Evolutionary conservation across 2,329 filamentous ascomycete species (phyloP).

Genomic region (Penicillium griseofulvum): DNA sequence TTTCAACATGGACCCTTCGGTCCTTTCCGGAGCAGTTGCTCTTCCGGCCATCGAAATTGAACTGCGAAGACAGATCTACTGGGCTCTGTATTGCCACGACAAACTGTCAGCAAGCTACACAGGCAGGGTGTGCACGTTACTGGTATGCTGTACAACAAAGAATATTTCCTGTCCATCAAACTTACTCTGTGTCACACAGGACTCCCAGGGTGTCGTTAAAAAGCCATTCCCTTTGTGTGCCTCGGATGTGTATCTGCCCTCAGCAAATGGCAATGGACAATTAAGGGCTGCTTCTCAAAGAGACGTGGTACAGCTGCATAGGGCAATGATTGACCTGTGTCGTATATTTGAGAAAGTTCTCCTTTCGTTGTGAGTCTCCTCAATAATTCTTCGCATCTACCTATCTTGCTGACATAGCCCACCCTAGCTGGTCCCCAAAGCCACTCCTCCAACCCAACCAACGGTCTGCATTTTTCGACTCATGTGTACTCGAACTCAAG

Average conservation of each 20-base stretch:
- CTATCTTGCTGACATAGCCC: background rate
- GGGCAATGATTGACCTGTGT: slow-evolving; percentile 29
- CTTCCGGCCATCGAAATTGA: slow-evolving; percentile 31
- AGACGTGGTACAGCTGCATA: slow-evolving; percentile 21
- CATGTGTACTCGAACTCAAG: slow-evolving; percentile 33
- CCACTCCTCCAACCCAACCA: slow-evolving; percentile 19
- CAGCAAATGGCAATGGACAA: slow-evolving; percentile 17
- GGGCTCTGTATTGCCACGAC: slow-evolving; percentile 38
- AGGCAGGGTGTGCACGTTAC: slow-evolving; percentile 36
- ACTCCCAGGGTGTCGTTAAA: slow-evolving; percentile 32
- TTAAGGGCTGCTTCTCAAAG: slow-evolving; percentile 17
- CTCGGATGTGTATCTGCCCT: slow-evolving; percentile 8
- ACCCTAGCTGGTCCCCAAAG: slow-evolving; percentile 33
- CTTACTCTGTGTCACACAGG: slow-evolving; percentile 15
- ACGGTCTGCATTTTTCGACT: slow-evolving; percentile 29
- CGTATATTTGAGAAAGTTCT: slow-evolving; percentile 35
- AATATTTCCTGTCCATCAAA: background rate
- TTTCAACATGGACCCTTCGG: slow-evolving; percentile 35
- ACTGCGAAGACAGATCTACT: slow-evolving; percentile 37
- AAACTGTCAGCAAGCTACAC: slow-evolving; percentile 38
- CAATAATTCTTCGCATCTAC: background rate
- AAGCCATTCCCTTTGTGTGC: slow-evolving; percentile 21
- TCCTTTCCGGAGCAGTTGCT: slow-evolving; percentile 24
- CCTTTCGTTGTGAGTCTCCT: slow-evolving; percentile 25
- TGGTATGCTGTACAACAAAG: slow-evolving; percentile 24